phyloP scores from a whole-genome alignment of 1,284 basidiomycete species.

The Sanghuangporus weigelae region DNA sequence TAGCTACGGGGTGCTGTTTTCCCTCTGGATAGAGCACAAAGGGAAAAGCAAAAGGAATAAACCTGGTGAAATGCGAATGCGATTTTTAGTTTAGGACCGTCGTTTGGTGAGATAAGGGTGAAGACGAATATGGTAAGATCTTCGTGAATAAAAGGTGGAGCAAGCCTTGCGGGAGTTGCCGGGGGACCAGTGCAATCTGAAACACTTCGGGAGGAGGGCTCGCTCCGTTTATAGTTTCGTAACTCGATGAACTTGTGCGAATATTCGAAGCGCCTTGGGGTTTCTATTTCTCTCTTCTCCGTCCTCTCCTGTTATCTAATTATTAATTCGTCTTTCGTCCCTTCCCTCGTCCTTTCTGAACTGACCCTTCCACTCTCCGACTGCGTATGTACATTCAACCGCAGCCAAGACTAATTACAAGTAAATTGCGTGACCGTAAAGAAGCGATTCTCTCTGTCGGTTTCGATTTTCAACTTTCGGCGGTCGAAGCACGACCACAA shows the following conservation, averaged over 20 bases:
- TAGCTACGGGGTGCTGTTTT: background rate
- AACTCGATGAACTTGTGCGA: no score
- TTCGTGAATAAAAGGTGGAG: background rate
- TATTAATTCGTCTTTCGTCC: background rate
- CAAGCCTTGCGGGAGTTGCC: background rate
- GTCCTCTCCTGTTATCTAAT: background rate
- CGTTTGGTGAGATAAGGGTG: background rate
- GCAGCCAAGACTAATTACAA: no score
- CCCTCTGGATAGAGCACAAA: background rate
- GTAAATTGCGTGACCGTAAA: no score
- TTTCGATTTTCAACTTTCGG: no score
- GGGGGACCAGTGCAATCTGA: slow-evolving; percentile 12
- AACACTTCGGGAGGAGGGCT: background rate
- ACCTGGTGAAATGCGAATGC: background rate
- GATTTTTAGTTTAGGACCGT: no score
- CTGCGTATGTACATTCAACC: no score
- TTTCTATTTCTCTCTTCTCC: background rate
- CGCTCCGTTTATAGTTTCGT: background rate
- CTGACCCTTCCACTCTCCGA: background rate
- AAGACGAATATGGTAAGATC: background rate
- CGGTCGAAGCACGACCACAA: no score
- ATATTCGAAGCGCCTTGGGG: background rate
- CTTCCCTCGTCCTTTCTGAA: background rate
- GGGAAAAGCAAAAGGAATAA: background rate
- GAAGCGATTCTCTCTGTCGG: no score